Base-by-base conservation (phyloP, 225 moss, liverwort and hornwort species). In the Rhytidiadelphus loreus region DNA sequence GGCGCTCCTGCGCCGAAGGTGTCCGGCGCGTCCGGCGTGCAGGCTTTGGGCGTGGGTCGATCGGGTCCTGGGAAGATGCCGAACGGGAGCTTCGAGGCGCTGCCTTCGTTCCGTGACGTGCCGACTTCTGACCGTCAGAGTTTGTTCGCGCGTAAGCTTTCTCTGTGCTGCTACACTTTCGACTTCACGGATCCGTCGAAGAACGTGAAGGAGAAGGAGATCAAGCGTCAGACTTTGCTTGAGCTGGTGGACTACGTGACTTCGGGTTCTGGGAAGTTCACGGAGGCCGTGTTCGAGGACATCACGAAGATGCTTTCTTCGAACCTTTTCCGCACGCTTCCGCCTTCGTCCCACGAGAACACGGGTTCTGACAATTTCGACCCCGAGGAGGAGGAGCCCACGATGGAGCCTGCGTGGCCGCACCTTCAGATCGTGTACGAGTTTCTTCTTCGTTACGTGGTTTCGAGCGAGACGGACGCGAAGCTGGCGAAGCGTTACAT, bases 401-500 rank as follows among this genome's bases (percentile, higher is more conserved):
- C 73, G 73, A 73, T 73, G 73, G 73, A 73, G 73, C 73, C 73
- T 18, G 73, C 73, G 29, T 73, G 73, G 73, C 73, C 73, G 46
- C 73, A 88, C 88, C 89, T 94, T 70, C 92, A 94, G 90, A 81
- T 81, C 81, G 81, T 81, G 61, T 81, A 81, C 81, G 81, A 81
- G 81, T 81, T 81, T 81, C 32, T 81, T 0, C 81, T 81, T 26
- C 61, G 81, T 16, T 59, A 59, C 80, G 91, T 94, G 80, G 92
- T 94, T 85, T 92, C 91, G 7, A 84, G 85, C 72, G 94, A 94
- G 88, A 94, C 91, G 82, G 92, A 94, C 84, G 92, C 94, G 78
- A 94, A 94, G 90, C 90, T 94, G 50, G 94, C 92, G 87, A 94
- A 94, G 90, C 88, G 94, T 83, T 94, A 94, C 90, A 94, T 94